Conservation (phyloP, 2,329 filamentous ascomycete species). For the Diaporthe australafricana region DNA sequence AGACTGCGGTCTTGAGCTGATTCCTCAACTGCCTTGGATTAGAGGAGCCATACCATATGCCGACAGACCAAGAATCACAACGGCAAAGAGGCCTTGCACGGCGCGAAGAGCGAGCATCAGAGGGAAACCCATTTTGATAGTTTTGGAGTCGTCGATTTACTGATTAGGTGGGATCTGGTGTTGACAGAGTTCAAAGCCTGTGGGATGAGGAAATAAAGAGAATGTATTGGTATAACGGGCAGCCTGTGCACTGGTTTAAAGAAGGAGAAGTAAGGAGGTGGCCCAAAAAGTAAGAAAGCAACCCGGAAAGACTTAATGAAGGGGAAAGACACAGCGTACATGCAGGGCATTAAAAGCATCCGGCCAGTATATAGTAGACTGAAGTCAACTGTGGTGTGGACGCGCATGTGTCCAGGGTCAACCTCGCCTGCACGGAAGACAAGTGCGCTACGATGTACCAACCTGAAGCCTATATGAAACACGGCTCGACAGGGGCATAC, state of each 20-base stretch:
- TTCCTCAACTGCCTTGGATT: background rate
- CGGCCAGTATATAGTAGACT: slow-evolving; percentile 26
- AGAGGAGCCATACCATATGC: slow-evolving; percentile 59
- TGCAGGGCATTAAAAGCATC: slow-evolving; percentile 29
- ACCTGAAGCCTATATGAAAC: slow-evolving; percentile 47
- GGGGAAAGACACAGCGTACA: slow-evolving; percentile 27
- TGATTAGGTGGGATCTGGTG: slow-evolving; percentile 33
- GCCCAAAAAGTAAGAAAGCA: slow-evolving; percentile 36
- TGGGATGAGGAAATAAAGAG: slow-evolving; percentile 37
- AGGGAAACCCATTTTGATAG: slow-evolving; percentile 52
- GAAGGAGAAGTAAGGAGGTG: slow-evolving; percentile 40
- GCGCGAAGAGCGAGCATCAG: slow-evolving; percentile 57
- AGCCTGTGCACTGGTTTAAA: slow-evolving; percentile 43
- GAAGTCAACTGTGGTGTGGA: slow-evolving; percentile 14
- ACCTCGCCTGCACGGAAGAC: slow-evolving; percentile 23
- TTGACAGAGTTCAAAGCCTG: slow-evolving; percentile 36
- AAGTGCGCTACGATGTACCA: slow-evolving; percentile 36
- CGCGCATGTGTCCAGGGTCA: slow-evolving; percentile 35
- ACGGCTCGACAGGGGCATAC: slow-evolving; percentile 35
- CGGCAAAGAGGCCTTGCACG: slow-evolving; percentile 57
- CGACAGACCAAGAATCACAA: slow-evolving; percentile 61
- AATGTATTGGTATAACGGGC: slow-evolving; percentile 38
- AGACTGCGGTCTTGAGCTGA: background rate
- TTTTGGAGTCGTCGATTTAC: slow-evolving; percentile 28
- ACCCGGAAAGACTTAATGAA: slow-evolving; percentile 32